Base-by-base conservation (phyloP, 2,329 filamentous ascomycete genomes). In the Sarocladium strictum region DNA sequence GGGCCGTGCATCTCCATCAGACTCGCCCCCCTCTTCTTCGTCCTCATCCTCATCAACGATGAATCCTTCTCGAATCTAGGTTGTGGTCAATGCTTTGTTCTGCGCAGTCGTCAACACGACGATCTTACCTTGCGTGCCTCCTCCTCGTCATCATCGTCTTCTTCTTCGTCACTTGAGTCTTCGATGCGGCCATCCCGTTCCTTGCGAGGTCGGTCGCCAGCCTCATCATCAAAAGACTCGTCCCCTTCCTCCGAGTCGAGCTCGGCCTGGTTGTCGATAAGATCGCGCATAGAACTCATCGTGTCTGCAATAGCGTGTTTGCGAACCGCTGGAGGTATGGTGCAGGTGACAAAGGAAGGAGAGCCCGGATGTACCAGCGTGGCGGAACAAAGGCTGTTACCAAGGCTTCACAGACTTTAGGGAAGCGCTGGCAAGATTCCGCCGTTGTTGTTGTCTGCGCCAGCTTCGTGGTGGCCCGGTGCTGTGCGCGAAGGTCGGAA, bases 11-110 rank as follows among this genome's bases (percentile, higher is more conserved):
- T 80, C 76, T 49, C 70, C 76, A 55, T 80, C 75, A 26, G 73
- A 73, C 33, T 83, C 81, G 61, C 80, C 81, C 53, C 79, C 86
- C 50, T 85, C 81, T 49, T 87, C 87, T 57, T 89, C 87, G 54
- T 90, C 87, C 62, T 90, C 87, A 58, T 93, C 91, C 65, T 96
- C 92, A 64, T 96, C 90, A 59, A 96, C 90, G 61, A 99, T 97
- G 73, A 97, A 99, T 24, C 92, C 93, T 75, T 96, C 91, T 53
- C 89, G 89, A 60, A 96, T 82, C 91, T 96, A 64, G 3, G 40
- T 6, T 27, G 38, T 40, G 29, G 47, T 33, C 23, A 35, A 27
- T 15, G 15, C 35, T 35, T 19, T 37, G 9, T 15, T 21, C 38
- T 7, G 21, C 7, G 4, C 38, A 21, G n/a, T n/a, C n/a, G n/a